A percentile compares a stretch with the other conserved stretches of the same genome.
Evolutionary conservation across 164 flowering plant genomes (phyloP).

Genomic region (Vitis amurensis): DNA sequence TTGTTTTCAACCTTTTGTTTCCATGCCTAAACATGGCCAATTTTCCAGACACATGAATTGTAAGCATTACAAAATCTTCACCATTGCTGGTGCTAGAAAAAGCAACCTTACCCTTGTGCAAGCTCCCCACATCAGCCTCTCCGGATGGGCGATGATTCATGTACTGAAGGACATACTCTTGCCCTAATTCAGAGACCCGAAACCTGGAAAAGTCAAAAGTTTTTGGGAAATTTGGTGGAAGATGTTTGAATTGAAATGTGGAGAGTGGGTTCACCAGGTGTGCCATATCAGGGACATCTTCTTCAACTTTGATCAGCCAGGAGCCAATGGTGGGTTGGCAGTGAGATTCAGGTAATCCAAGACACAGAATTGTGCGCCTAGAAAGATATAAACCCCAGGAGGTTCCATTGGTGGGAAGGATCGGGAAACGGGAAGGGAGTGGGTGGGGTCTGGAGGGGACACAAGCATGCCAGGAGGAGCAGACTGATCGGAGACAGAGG

Average conservation of each 20-base stretch:
- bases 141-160: slow-evolving; percentile 30
- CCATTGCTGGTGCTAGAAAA: slow-evolving; percentile 9
- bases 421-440: slow-evolving; percentile 32
- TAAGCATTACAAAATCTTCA: slow-evolving; percentile 34
- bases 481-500: slow-evolving; percentile 66
- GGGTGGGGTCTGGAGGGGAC: slow-evolving; percentile 18
- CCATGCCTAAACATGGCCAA: slow-evolving; percentile 55
- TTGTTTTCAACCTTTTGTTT: slow-evolving; percentile 48
- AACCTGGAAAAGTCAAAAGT: slow-evolving; percentile 24
- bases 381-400: slow-evolving; percentile 50
- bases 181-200: slow-evolving; percentile 41
- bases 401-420: slow-evolving; percentile 37
- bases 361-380: slow-evolving; percentile 40
- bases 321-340: not conserved
- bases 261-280: slow-evolving; percentile 50
- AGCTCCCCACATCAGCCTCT: slow-evolving; percentile 25
- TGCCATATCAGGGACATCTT: slow-evolving; percentile 16
- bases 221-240: slow-evolving; percentile 30
- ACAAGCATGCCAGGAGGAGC: slow-evolving; percentile 58
- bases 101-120: slow-evolving; percentile 68
- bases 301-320: slow-evolving; percentile 63
- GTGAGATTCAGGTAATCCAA: slow-evolving; percentile 14
- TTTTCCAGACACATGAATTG: slow-evolving; percentile 69
- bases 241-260: slow-evolving; percentile 15
- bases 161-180: slow-evolving; percentile 47